These are phyloP conservation scores for Penicillium hesseltinei DNA, from an alignment of 2,329 filamentous ascomycete genomes.

Conservation along the genomic window DNA sequence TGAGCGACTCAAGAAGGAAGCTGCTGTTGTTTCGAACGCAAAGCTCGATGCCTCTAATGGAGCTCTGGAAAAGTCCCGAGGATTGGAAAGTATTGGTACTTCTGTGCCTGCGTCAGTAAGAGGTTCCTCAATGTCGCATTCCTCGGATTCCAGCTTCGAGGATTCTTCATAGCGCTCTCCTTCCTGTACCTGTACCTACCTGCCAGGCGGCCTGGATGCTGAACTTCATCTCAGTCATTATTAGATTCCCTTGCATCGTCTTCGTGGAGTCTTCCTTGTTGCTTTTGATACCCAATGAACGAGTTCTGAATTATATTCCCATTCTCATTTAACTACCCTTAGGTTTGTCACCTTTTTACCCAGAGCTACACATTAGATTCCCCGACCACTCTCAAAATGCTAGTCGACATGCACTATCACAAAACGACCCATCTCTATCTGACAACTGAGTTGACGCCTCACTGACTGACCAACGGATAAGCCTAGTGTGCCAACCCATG, in stretches of 20 bases:
- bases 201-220: neutral
- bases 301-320: conserved; percentile 10
- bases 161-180: conserved; percentile 23
- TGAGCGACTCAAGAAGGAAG: conserved; percentile 54
- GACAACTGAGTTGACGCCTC: neutral
- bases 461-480: neutral
- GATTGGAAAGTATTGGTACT: conserved; percentile 40
- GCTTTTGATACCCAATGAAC: conserved; percentile 21
- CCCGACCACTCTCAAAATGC: neutral
- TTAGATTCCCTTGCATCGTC: neutral
- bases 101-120: conserved; percentile 27
- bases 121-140: conserved; percentile 13
- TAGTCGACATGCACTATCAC: conserved; percentile 43
- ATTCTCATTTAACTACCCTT: conserved; percentile 30
- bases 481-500: neutral
- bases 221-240: neutral
- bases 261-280: conserved; percentile 11
- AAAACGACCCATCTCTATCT: conserved; percentile 56
- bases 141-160: conserved; percentile 28
- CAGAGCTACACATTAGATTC: conserved; percentile 8
- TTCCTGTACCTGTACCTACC: neutral
- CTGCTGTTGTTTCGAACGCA: conserved; percentile 31
- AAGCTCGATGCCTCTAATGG: conserved; percentile 26
- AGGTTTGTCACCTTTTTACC: conserved; percentile 53
- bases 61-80: conserved; percentile 33